A percentile compares a stretch with the other conserved stretches of the same genome.
These are phyloP conservation scores for Pichia sp. DNA, from an alignment of 1,139 yeast species.

Conservation along the genomic window DNA sequence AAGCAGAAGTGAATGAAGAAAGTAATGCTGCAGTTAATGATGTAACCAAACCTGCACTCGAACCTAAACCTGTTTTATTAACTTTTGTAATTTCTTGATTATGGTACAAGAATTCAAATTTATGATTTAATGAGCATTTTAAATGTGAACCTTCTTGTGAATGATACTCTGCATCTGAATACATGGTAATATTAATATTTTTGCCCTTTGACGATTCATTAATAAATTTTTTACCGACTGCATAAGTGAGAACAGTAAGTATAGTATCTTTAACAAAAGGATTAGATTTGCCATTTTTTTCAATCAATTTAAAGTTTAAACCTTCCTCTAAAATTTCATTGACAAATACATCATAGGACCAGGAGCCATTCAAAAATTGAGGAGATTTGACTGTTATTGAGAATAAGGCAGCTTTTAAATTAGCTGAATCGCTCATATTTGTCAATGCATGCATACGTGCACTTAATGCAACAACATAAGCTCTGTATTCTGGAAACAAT, in stretches of 20 bases:
- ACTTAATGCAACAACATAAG: slow-evolving; percentile 83
- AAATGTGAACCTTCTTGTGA: slow-evolving; percentile 50
- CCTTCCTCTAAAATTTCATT: neutral
- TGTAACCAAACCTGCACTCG: slow-evolving; percentile 89
- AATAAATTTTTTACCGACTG: slow-evolving; percentile 28
- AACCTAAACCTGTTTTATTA: slow-evolving; percentile 91
- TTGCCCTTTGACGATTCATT: slow-evolving; percentile 20
- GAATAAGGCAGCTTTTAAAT: slow-evolving; percentile 15
- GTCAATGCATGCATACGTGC: slow-evolving; percentile 79
- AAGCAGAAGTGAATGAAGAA: slow-evolving; percentile 36
- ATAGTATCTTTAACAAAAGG: slow-evolving; percentile 75
- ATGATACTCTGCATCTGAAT: slow-evolving; percentile 86
- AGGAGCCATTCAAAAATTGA: slow-evolving; percentile 66
- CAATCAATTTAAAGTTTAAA: slow-evolving; percentile 10
- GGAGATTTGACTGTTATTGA: slow-evolving; percentile 57
- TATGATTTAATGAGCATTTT: slow-evolving; percentile 32
- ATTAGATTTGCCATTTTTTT: slow-evolving; percentile 35
- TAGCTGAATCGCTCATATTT: neutral
- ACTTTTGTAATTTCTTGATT: slow-evolving; percentile 55
- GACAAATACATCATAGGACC: slow-evolving; percentile 46
- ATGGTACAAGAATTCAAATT: slow-evolving; percentile 55
- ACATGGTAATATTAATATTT: slow-evolving; percentile 50
- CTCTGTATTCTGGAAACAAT: slow-evolving; percentile 63
- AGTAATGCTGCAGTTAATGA: slow-evolving; percentile 69
- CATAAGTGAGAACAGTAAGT: slow-evolving; percentile 48